Conservation (phyloP, 495 filamentous ascomycete species). For the Tuber borchii region DNA sequence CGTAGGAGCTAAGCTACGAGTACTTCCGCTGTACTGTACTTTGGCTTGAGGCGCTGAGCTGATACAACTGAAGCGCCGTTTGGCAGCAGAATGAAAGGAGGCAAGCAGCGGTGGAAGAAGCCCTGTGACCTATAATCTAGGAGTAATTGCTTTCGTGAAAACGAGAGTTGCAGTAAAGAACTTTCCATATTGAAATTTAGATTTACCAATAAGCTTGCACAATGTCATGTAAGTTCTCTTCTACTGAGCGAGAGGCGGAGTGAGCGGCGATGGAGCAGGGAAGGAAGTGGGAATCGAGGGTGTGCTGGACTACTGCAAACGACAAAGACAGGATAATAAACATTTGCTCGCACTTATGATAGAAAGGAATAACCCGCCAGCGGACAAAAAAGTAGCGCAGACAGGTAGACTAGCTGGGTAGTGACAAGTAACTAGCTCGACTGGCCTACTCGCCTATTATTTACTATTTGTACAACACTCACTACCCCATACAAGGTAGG, state of each 20-base stretch:
- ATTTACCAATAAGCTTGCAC: neutral
- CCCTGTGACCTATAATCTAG: neutral
- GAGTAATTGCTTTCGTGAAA: neutral
- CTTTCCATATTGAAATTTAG: neutral
- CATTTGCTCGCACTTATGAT: neutral
- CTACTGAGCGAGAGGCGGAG: neutral
- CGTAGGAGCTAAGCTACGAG: neutral
- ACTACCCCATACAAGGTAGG: no score
- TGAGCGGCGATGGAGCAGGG: neutral
- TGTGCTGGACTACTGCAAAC: neutral
- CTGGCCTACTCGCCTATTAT: neutral
- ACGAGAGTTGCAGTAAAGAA: neutral
- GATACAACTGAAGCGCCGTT: neutral
- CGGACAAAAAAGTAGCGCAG: neutral
- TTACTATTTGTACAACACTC: no score
- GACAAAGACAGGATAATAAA: neutral
- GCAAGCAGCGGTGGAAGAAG: neutral
- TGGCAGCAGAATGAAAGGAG: neutral
- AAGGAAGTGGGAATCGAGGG: neutral
- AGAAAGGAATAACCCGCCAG: neutral
- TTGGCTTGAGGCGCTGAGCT: neutral
- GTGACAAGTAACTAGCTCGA: neutral
- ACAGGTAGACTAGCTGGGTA: neutral
- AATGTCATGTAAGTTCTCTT: neutral
- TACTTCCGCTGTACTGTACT: neutral